Evolutionary conservation across 106 monocot species (phyloP), one percentile per base, ranked within the genome.

Genomic region (Iris macrosiphon): DNA sequence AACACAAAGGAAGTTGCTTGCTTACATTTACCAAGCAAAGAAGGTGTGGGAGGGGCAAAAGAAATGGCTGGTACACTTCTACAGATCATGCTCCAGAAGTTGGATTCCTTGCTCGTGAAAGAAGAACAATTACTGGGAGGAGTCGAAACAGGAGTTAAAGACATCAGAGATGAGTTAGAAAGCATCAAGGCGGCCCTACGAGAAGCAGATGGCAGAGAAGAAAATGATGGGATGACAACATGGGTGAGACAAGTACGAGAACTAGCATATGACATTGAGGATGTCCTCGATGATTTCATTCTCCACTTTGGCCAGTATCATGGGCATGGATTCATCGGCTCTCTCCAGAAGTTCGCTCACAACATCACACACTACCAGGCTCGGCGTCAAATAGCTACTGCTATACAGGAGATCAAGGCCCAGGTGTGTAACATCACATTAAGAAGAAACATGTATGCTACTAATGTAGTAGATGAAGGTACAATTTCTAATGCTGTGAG

Each of bases 261-360:
- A 31, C 31, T 70, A 9, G 53, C 43, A 20, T 61, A 45, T 31
- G 69, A 70, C 17, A 51, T 57, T 9, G 69, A 70, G 16, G 69
- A 70, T 45, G 21, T 70, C 15, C 52, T 70, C 1, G 69, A 70
- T 3, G 60, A 70, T 31, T 46, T 53, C n/a, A 33, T 27, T n/a
- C 32, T 66, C 34, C 24, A 29, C 42, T 60, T 49, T 28, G 50
- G 30, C 18, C 60, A 60, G n/a, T 33, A 15, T 7, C 31, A 28
- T 20, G 17, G 41, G 41, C 16, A 12, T 45, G 45, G 43, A 28
- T 23, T 43, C 4, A 1, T 6, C 27, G 32, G 40, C 18, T 31
- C 52, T 23, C 8, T 70, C 6, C 7, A 31, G 15, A 23, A 12
- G 17, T 8, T 12, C 0, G 14, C 11, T 16, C 48, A 27, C 31